Percentiles rank a stretch among this genome's conserved stretches.
Conservation (phyloP, 306 rosid genomes). For the Medicago ruthenica region DNA sequence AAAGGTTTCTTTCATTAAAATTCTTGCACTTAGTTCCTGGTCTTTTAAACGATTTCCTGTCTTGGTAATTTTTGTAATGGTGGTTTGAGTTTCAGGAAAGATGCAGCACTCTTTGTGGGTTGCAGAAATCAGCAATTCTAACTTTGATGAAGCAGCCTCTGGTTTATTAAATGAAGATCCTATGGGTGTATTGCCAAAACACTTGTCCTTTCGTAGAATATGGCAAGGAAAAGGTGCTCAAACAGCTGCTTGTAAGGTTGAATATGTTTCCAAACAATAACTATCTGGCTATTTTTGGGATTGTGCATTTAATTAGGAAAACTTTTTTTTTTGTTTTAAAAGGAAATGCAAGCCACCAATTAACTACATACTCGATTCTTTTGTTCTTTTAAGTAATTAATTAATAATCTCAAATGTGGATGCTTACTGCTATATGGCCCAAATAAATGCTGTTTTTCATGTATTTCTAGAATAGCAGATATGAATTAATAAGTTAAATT, state of each 20-base stretch:
- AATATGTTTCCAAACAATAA: conserved; percentile 2
- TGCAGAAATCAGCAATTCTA: conserved; percentile 68
- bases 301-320: conserved; percentile 23
- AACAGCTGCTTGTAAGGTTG: conserved; percentile 86
- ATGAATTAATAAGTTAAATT: background rate
- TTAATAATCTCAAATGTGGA: conserved; percentile 6
- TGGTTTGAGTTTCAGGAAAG: conserved; percentile 73
- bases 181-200: conserved; percentile 64
- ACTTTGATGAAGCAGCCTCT: conserved; percentile 57
- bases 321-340: conserved; percentile 7
- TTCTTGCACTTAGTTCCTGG: conserved; percentile 38
- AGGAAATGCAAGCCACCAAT: conserved; percentile 9
- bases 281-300: conserved; percentile 31
- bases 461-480: conserved; percentile 31
- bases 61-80: conserved; percentile 36
- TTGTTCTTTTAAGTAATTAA: conserved; percentile 32
- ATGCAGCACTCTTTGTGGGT: conserved; percentile 98
- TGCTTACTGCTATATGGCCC: conserved; percentile 24
- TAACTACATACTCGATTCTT: conserved; percentile 14
- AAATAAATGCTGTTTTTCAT: conserved; percentile 25
- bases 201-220: conserved; percentile 75
- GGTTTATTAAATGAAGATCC: conserved; percentile 65
- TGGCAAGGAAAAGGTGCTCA: conserved; percentile 99
- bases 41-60: conserved; percentile 37
- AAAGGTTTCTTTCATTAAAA: conserved; percentile 60